Base-by-base conservation (phyloP, 805 yeast species). In the Saturnispora hagleri region DNA sequence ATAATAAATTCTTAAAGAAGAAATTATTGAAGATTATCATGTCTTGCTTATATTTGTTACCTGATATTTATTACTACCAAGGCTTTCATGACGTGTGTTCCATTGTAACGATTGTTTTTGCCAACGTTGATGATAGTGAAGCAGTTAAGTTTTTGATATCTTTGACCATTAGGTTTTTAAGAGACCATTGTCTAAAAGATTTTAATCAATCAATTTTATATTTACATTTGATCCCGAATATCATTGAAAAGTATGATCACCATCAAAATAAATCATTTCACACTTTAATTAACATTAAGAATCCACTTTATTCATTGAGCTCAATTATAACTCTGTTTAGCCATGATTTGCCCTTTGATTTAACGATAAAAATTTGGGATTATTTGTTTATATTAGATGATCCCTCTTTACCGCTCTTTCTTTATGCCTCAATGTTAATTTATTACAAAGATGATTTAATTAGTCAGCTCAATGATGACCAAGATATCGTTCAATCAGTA, bases 41-140 rank as follows among this genome's bases (percentile, higher is more conserved):
- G 13, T 69, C 71, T 18, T 71, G 89, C 2, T 70, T 93, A 13
- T 68, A 88, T 40, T 73, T 72, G 15, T 70, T 82, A 57, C 90
- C 90, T 0, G 60, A 66, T 3, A 69, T 90, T 42, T 72, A 79
- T 53, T 91, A 91, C 66, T 91, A 89, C 65, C 99, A 91, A 67
- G 99, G 99, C 0, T 88, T 77, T 65, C 98, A 91, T 66, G 98
- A 93, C 60, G 72, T 93, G 20, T 89, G 88, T 1, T 74, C 86
- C 36, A 74, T 86, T 4, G 70, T 86, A 6, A 68, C 86, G 4
- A 62, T 84, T 17, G 77, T 84, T 1, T 79, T 81, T 46, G 43
- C 51, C 4, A 20, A 57, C 35, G 34, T 13, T 5, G 69, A 64
- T 3, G 52, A 44, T 15, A 69, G 58, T 51, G 66, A 75, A 2